Evolutionary conservation across 2,329 filamentous ascomycete genomes (phyloP).

Genomic region (Xylariaceae sp.): DNA sequence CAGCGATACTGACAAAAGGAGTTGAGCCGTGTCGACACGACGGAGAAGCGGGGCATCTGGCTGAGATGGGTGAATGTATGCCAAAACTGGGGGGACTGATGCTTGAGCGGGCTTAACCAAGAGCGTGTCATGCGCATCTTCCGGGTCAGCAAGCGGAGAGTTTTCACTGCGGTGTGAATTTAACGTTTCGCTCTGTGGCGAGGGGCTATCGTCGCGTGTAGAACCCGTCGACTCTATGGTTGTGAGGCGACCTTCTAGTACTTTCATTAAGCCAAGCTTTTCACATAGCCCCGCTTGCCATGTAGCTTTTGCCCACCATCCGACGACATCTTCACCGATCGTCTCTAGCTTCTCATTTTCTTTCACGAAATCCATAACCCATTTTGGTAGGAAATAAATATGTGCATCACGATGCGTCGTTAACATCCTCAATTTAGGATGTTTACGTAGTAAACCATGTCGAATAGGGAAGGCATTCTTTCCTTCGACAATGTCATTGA

Average conservation of each 20-base stretch:
- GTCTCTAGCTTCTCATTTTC: constrained; percentile 83
- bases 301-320: constrained; percentile 93
- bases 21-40: constrained; percentile 83
- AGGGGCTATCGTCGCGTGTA: constrained; percentile 27
- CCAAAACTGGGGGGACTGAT: constrained; percentile 73
- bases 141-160: constrained; percentile 28
- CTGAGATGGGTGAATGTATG: constrained; percentile 75
- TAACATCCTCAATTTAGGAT: constrained; percentile 79
- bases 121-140: constrained; percentile 33
- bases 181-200: constrained; percentile 23
- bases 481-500: constrained; percentile 82
- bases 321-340: constrained; percentile 87
- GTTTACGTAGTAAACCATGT: constrained; percentile 74
- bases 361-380: constrained; percentile 84
- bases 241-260: constrained; percentile 58
- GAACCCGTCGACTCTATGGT: constrained; percentile 48
- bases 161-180: constrained; percentile 31
- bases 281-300: constrained; percentile 85
- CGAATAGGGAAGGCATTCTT: constrained; percentile 76
- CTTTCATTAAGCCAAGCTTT: constrained; percentile 74
- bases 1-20: constrained; percentile 82
- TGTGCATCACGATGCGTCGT: constrained; percentile 89
- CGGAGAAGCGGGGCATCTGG: constrained; percentile 71
- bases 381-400: constrained; percentile 91
- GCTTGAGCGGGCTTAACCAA: constrained; percentile 35